Evolutionary conservation across 2,329 filamentous ascomycete genomes (phyloP).

Genomic region (Zelopaecilomyces penicillatus): DNA sequence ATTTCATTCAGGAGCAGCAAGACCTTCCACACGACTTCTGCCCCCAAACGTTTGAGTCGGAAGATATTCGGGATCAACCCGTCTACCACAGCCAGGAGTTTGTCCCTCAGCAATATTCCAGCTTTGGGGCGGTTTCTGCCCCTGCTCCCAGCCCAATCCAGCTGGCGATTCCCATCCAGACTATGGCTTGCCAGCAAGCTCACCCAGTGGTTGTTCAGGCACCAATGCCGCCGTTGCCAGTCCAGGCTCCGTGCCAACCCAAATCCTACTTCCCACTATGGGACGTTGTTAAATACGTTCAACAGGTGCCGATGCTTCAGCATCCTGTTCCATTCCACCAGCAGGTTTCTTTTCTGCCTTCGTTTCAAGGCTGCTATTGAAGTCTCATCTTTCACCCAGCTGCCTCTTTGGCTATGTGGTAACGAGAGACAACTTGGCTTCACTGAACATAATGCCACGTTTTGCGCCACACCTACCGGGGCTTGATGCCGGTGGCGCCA

Average conservation of each 20-base stretch:
- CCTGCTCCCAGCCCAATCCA: conserved; percentile 16
- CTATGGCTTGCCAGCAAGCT: conserved; percentile 23
- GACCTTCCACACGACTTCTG: conserved; percentile 32
- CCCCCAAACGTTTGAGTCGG: conserved; percentile 37
- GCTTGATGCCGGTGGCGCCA: background rate
- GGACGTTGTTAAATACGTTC: conserved; percentile 46
- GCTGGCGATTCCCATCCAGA: conserved; percentile 12
- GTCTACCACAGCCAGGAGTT: conserved; percentile 39
- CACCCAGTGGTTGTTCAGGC: conserved; percentile 21
- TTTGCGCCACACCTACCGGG: background rate
- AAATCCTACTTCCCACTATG: conserved; percentile 43
- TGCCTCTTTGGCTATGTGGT: background rate
- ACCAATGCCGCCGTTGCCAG: conserved; percentile 20
- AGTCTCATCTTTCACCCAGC: background rate
- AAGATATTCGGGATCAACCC: conserved; percentile 32
- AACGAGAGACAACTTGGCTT: background rate
- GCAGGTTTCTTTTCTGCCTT: conserved; percentile 42
- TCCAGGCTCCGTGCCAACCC: conserved; percentile 30
- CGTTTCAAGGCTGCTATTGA: conserved; percentile 44
- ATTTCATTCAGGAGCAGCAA: conserved; percentile 37
- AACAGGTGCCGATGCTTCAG: conserved; percentile 39
- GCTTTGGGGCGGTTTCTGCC: conserved; percentile 23
- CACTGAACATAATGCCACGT: conserved; percentile 2
- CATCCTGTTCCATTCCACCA: conserved; percentile 44
- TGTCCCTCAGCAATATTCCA: conserved; percentile 35